phyloP scores from a whole-genome alignment of 129 eudicot genomes.

The Rutidosis leptorrhynchoides region DNA sequence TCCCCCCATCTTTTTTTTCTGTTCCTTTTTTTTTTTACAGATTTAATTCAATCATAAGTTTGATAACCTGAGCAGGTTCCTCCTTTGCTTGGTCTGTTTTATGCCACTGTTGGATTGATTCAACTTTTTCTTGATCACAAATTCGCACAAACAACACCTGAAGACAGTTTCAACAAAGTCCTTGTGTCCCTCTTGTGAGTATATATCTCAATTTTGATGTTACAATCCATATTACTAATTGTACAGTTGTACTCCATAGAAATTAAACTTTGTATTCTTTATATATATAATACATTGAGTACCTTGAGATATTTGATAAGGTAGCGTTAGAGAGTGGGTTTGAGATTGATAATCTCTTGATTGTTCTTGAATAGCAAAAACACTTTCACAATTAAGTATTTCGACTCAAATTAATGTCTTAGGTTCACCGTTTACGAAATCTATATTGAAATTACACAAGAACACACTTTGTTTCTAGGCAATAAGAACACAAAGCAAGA shows the following conservation, averaged over 20 bases:
- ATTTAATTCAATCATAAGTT: neutral
- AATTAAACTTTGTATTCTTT: neutral
- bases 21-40: neutral
- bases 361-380: too few relatives aligned
- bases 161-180: conserved; percentile 38
- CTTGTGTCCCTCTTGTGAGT: conserved; percentile 63
- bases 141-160: conserved; percentile 24
- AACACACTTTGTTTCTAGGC: too few relatives aligned
- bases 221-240: neutral
- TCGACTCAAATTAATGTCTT: too few relatives aligned
- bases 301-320: neutral
- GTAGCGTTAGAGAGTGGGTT: too few relatives aligned
- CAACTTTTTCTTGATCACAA: conserved; percentile 63
- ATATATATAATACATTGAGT: neutral
- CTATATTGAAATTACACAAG: too few relatives aligned
- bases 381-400: too few relatives aligned
- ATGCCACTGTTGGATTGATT: conserved; percentile 56
- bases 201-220: neutral
- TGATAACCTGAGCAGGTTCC: conserved; percentile 49
- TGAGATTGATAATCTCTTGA: too few relatives aligned
- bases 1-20: neutral
- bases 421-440: too few relatives aligned
- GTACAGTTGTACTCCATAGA: neutral
- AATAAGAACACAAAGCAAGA: too few relatives aligned
- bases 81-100: conserved; percentile 78